A percentile compares a stretch with the other conserved stretches of the same genome.
Conservation (phyloP, 2,329 filamentous ascomycete species). For the Fusarium tanahbumbuense region DNA sequence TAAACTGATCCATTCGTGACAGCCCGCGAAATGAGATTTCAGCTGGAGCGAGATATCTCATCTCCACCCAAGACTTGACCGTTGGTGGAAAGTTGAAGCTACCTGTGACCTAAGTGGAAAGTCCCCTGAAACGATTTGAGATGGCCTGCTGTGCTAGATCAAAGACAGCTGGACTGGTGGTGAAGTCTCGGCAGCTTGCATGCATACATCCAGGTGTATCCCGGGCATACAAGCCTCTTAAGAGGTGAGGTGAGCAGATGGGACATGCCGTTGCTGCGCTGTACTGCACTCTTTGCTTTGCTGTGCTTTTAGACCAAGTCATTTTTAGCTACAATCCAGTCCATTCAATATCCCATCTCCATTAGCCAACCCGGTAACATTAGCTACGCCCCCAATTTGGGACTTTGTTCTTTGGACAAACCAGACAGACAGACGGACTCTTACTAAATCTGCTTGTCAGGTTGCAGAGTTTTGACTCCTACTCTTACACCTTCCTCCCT, state of each 20-base stretch:
- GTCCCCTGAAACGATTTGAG: constrained; percentile 37
- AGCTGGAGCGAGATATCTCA: constrained; percentile 35
- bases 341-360: constrained; percentile 11
- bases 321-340: constrained; percentile 31
- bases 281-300: background rate
- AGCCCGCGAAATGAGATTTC: constrained; percentile 32
- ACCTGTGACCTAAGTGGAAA: constrained; percentile 28
- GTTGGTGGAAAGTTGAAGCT: constrained; percentile 40
- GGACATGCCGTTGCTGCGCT: constrained; percentile 25
- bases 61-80: constrained; percentile 32
- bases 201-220: constrained; percentile 39
- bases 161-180: constrained; percentile 23
- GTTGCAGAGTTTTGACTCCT: constrained; percentile 23
- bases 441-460: constrained; percentile 33
- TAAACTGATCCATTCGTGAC: constrained; percentile 23
- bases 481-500: constrained; percentile 16
- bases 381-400: constrained; percentile 33
- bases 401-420: constrained; percentile 25
- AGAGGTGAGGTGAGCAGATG: constrained; percentile 18
- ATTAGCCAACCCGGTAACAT: constrained; percentile 29
- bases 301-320: constrained; percentile 29
- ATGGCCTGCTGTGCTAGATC: constrained; percentile 35
- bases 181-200: constrained; percentile 37
- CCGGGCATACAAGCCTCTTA: constrained; percentile 24
- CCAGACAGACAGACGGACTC: constrained; percentile 28